phyloP scores from a whole-genome alignment of 1,139 yeast species.

The Zhuliangozyma blackwelliae region DNA sequence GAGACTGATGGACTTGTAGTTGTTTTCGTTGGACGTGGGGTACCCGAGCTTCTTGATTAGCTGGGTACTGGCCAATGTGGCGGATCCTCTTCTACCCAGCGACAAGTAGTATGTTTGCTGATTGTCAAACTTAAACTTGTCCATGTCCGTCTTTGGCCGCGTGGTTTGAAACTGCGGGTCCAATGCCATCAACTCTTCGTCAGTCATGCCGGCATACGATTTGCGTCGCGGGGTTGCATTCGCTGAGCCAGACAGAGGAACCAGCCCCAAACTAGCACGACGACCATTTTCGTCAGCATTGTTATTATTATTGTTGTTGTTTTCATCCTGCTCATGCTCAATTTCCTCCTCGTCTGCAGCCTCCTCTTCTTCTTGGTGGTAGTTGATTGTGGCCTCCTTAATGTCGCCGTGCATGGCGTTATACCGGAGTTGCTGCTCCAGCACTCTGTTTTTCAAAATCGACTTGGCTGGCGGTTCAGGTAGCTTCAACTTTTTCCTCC shows the following conservation, averaged over 20 bases:
- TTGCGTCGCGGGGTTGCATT: conserved; percentile 33
- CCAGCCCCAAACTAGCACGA: not conserved
- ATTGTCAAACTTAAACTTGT: conserved; percentile 39
- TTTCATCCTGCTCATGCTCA: not conserved
- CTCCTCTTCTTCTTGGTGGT: conserved; percentile 12
- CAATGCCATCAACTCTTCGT: conserved; percentile 57
- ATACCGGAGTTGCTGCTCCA: conserved; percentile 25
- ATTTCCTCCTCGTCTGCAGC: conserved; percentile 9
- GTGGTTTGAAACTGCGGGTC: conserved; percentile 51
- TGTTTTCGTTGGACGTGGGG: conserved; percentile 36
- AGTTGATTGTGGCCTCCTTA: conserved; percentile 19
- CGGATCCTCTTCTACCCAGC: conserved; percentile 14
- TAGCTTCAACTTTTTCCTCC: conserved; percentile 14
- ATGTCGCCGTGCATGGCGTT: conserved; percentile 20
- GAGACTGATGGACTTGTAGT: conserved; percentile 37
- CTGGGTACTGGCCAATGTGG: conserved; percentile 6
- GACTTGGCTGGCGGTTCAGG: conserved; percentile 34
- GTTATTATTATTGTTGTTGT: too few relatives aligned
- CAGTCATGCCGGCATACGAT: conserved; percentile 59
- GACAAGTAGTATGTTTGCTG: conserved; percentile 34
- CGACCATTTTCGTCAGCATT: not conserved
- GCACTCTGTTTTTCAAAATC: conserved; percentile 37
- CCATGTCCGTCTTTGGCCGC: conserved; percentile 28
- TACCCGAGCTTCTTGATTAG: conserved; percentile 12
- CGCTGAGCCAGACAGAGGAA: not conserved